phyloP scores from a whole-genome alignment of 2,329 filamentous ascomycete species.

The Helotiales sp. region DNA sequence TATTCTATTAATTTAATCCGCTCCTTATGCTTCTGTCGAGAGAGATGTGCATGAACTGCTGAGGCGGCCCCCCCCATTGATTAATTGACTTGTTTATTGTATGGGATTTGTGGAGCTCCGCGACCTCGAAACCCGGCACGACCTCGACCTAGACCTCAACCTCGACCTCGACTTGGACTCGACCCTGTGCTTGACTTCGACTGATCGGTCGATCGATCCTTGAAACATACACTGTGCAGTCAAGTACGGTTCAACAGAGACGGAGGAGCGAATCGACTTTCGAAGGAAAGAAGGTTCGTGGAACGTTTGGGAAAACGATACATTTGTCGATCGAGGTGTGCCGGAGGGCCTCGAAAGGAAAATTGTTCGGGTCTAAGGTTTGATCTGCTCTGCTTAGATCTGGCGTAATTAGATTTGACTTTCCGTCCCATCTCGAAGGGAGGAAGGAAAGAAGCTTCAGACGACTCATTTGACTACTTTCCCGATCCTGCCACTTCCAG shows the following conservation, averaged over 20 bases:
- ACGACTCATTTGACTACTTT: not conserved
- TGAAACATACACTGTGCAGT: not conserved
- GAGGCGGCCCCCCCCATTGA: not conserved
- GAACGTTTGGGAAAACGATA: not conserved
- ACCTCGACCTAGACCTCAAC: not conserved
- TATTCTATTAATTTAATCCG: not conserved
- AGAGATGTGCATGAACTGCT: not conserved
- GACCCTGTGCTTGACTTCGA: not conserved
- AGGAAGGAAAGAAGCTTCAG: not conserved
- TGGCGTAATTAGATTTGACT: not conserved
- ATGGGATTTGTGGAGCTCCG: constrained; percentile 2
- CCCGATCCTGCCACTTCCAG: not conserved
- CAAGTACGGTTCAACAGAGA: not conserved
- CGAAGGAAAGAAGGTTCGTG: not conserved
- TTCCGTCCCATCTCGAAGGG: constrained; percentile 2
- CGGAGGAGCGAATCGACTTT: not conserved
- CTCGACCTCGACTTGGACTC: not conserved
- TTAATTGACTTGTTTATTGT: constrained; percentile 7
- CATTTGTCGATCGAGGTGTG: not conserved
- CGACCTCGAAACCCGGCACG: not conserved
- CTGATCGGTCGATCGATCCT: not conserved
- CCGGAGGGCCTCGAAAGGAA: not conserved
- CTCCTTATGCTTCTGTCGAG: not conserved
- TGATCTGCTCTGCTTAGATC: not conserved
- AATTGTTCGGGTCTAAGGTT: not conserved